Percentiles rank a stretch among this genome's conserved stretches.
phyloP scores from a whole-genome alignment of 225 moss, liverwort and hornwort species.

The Bryum argenteum region DNA sequence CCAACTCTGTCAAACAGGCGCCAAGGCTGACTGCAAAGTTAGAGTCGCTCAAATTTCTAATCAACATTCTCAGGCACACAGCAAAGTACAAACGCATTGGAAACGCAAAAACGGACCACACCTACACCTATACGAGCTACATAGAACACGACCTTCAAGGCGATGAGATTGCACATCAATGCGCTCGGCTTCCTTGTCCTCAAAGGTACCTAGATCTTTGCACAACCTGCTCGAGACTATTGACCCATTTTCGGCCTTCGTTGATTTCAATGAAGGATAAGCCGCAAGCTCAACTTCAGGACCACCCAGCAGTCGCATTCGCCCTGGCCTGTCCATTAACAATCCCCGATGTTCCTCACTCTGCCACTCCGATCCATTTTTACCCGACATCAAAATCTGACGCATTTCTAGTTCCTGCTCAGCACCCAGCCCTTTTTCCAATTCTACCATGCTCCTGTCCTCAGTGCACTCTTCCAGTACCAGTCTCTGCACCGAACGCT shows the following conservation, averaged over 20 bases:
- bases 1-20: slow-evolving; percentile 18
- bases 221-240: slow-evolving; percentile 33
- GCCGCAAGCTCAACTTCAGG: slow-evolving; percentile 19
- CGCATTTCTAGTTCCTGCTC: slow-evolving; percentile 25
- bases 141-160: slow-evolving; percentile 38
- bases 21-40: slow-evolving; percentile 13
- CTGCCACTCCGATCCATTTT: slow-evolving; percentile 33
- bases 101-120: neutral
- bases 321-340: slow-evolving; percentile 20
- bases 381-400: slow-evolving; percentile 29
- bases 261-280: slow-evolving; percentile 33
- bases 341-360: slow-evolving; percentile 33
- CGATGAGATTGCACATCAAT: slow-evolving; percentile 28
- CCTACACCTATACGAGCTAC: neutral
- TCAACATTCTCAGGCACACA: neutral
- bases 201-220: slow-evolving; percentile 30
- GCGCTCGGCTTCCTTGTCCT: slow-evolving; percentile 33
- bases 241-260: slow-evolving; percentile 22
- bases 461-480: slow-evolving; percentile 34
- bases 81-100: slow-evolving; percentile 16
- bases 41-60: neutral
- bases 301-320: slow-evolving; percentile 24
- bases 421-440: slow-evolving; percentile 26
- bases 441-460: slow-evolving; percentile 18
- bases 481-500: slow-evolving; percentile 37